Base-by-base conservation (phyloP, 768 basidiomycete species). In the Austroboletus festivus region DNA sequence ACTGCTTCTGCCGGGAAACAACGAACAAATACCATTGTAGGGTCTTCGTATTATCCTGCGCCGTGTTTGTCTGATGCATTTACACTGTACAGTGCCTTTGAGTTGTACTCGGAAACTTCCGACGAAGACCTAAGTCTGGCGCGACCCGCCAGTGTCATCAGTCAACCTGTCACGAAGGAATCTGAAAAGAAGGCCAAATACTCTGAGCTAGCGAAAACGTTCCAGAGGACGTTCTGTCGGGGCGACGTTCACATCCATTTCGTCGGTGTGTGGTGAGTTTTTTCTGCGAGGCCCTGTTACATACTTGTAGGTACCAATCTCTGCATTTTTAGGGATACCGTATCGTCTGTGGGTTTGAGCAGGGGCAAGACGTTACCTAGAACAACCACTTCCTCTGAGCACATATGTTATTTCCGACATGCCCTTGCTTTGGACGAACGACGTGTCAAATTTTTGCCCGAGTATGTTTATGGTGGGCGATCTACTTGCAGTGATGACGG, bases 391-490 rank as follows among this genome's bases (percentile, higher is more conserved):
- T 57, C 59, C 2, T 60, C 54, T 43, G 54, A 67, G 28, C 68
- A 73, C 42, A 61, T 76, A 8, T 73, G 71, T 35, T 66, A 63
- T 38, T 76, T 77, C 47, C 69, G 75, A 7, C 76, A 77, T 55
- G 76, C 73, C 1, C 60, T 77, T 5, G 76, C 77, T 1, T 59
- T 77, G 22, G 76, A 77, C 47, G 77, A 77, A 39, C 61, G 68
- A 21, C 68, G 77, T 6, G 74, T 76, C 35, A 77, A 76, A 42
- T 77, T 76, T 50, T 49, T 73, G 3, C 76, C 76, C 0, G 74
- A 77, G 47, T 74, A 71, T 38, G 71, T 57, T 0, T 58, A 70
- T 23, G 69, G 65, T 0, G 66, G 64, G 38, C 50, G 47, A 28
- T 54, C 57, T 11, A 22, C 43, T 16, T 3, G 20, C 11, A 24